phyloP scores from a whole-genome alignment of 2,329 filamentous ascomycete species.

The Aspergillus sp. region DNA sequence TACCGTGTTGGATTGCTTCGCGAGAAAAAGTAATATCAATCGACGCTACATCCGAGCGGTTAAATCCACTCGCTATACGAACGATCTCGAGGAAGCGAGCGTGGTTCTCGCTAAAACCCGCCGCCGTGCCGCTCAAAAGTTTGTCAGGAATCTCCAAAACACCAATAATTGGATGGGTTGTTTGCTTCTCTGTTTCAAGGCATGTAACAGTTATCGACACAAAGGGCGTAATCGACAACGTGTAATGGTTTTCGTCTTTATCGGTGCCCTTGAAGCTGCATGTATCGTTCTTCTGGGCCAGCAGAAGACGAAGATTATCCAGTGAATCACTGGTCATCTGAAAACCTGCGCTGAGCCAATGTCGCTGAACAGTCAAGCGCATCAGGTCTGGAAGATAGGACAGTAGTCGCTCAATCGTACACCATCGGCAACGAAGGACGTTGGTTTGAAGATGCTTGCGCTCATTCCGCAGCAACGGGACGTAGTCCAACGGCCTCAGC shows the following conservation, averaged over 20 bases:
- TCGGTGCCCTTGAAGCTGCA: constrained; percentile 20
- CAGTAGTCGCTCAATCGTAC: constrained; percentile 35
- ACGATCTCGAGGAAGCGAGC: constrained; percentile 38
- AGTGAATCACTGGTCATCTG: constrained; percentile 20
- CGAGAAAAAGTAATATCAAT: constrained; percentile 29
- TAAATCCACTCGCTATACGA: constrained; percentile 30
- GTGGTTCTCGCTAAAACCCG: constrained; percentile 31
- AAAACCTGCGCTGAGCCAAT: constrained; percentile 31
- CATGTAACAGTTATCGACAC: constrained; percentile 21
- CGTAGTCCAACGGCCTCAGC: constrained; percentile 38
- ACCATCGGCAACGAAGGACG: constrained; percentile 42
- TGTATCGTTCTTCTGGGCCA: constrained; percentile 19
- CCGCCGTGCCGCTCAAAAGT: constrained; percentile 17
- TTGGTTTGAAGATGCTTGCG: constrained; percentile 34
- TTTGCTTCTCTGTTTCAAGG: constrained; percentile 6
- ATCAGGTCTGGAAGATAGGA: constrained; percentile 35
- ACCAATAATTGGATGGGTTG: constrained; percentile 20
- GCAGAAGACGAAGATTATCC: constrained; percentile 20
- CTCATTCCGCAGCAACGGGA: constrained; percentile 25
- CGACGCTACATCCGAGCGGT: constrained; percentile 12
- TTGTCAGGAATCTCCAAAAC: constrained; percentile 18
- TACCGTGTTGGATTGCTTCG: constrained; percentile 38
- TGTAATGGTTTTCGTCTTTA: constrained; percentile 14
- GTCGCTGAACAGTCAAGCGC: constrained; percentile 33
- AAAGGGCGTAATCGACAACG: constrained; percentile 22